A percentile compares a stretch with the other conserved stretches of the same genome.
Evolutionary conservation across 345 rosid genomes (phyloP).

Genomic region (Laguncularia racemosa): DNA sequence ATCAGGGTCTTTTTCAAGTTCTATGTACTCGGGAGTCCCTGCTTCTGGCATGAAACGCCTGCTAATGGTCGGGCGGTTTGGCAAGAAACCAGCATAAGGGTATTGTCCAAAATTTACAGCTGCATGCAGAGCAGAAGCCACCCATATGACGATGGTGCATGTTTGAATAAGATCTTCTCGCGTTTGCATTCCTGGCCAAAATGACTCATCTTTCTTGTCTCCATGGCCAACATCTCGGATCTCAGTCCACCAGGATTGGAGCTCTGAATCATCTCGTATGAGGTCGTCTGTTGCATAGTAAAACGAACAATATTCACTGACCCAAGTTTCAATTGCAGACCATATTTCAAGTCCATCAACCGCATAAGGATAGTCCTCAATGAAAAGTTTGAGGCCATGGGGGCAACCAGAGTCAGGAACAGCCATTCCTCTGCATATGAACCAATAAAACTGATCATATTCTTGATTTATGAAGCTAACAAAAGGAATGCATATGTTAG

Average conservation of each 20-base stretch:
- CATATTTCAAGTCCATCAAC: constrained; percentile 80
- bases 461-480: not conserved
- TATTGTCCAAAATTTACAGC: constrained; percentile 91
- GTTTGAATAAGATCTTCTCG: constrained; percentile 40
- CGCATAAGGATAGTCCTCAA: constrained; percentile 77
- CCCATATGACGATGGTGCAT: constrained; percentile 67
- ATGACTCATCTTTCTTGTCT: constrained; percentile 47
- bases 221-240: constrained; percentile 57
- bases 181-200: constrained; percentile 72
- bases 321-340: constrained; percentile 75
- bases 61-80: constrained; percentile 68
- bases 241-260: constrained; percentile 81
- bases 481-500: not conserved
- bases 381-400: constrained; percentile 49
- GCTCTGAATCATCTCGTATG: constrained; percentile 45
- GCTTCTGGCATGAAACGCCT: constrained; percentile 83
- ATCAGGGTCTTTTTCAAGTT: constrained; percentile 40
- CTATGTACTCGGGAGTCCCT: constrained; percentile 54
- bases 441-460: not conserved
- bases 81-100: constrained; percentile 79
- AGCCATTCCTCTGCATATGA: constrained; percentile 51
- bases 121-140: constrained; percentile 83
- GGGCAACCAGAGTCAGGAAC: constrained; percentile 34
- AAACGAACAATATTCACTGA: constrained; percentile 52
- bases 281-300: constrained; percentile 52